Evolutionary conservation across 495 filamentous ascomycete genomes (phyloP), one percentile per base, ranked within the genome.

Genomic region (Trypethelium eluteriae): DNA sequence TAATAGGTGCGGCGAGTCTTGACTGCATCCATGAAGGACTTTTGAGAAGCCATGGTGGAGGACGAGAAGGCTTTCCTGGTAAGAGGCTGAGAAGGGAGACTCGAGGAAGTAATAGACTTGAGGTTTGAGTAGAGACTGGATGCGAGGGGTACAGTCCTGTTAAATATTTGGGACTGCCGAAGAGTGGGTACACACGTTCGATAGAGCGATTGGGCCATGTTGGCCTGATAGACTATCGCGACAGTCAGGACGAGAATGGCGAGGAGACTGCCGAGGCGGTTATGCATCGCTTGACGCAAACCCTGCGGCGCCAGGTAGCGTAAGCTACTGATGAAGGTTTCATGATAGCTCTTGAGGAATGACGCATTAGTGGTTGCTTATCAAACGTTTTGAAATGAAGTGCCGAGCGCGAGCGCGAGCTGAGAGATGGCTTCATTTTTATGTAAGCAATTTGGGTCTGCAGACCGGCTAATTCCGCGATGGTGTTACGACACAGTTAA

Each of bases 1-100:
- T 89, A 89, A 82, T 74, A 70, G 67, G 81, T 80, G 72, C 87
- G 84, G 67, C 87, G 85, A 70, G 70, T 64, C 75, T 81, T 79
- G 77, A 86, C 62, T 68, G 81, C 77, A 9, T 81, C 75, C 69
- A 88, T 74, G 78, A 87, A 77, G 25, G 76, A 18, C 57, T 78
- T 34, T 59, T 59, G 3, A 36, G 53, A 34, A 36, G 53, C 53
- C 53, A 59, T 59, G 32, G 53, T 59, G 3, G 53, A 9, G 32
- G 53, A 59, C 6, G 53, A 59, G 53, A 36, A 59, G 4, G 53
- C 6, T 59, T 6, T 11, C 34, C 32, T 59, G n/a, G 53, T 9
- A 0, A 36, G 18, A 35, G 18, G 18, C 18, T 59, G 53, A 0
- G 36, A 32, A 14, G 4, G 36, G 6, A 0, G 53, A 7, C 7